Evolutionary conservation across 2,329 filamentous ascomycete genomes (phyloP).

Genomic region (Dothidotthia symphoricarpi): DNA sequence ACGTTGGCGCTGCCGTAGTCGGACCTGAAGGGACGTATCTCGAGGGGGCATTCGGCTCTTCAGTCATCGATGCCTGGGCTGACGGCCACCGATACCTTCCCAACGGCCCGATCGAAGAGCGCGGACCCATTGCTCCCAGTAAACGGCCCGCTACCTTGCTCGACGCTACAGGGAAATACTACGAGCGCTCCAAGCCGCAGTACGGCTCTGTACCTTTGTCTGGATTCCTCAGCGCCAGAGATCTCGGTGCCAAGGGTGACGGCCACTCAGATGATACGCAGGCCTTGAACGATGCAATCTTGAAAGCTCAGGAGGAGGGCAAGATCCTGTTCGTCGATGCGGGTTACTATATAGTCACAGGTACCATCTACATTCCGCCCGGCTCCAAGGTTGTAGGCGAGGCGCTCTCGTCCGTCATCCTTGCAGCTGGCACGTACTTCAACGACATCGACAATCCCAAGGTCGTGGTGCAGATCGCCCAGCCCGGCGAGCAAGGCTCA

Average conservation of each 20-base stretch:
- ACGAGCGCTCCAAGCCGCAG: slow-evolving; percentile 52
- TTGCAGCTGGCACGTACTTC: slow-evolving; percentile 64
- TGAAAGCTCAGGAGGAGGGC: slow-evolving; percentile 58
- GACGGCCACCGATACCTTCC: slow-evolving; percentile 36
- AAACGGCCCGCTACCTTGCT: slow-evolving; percentile 46
- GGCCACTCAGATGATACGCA: slow-evolving; percentile 80
- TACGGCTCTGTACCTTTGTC: slow-evolving; percentile 52
- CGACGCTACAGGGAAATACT: slow-evolving; percentile 49
- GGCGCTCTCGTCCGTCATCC: slow-evolving; percentile 77
- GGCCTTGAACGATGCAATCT: slow-evolving; percentile 70
- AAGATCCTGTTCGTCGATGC: slow-evolving; percentile 58
- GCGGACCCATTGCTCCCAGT: slow-evolving; percentile 46
- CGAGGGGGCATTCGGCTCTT: slow-evolving; percentile 21
- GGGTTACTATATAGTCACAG: slow-evolving; percentile 56
- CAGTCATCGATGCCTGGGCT: slow-evolving; percentile 30
- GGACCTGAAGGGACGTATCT: slow-evolving; percentile 27
- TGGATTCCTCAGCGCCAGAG: slow-evolving; percentile 57
- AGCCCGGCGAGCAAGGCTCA: slow-evolving; percentile 60
- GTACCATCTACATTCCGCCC: slow-evolving; percentile 59
- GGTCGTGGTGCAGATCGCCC: slow-evolving; percentile 66
- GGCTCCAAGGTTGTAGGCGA: slow-evolving; percentile 81
- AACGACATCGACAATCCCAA: slow-evolving; percentile 55
- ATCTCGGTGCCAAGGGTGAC: slow-evolving; percentile 69
- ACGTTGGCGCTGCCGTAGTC: slow-evolving; percentile 42
- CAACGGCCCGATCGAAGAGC: slow-evolving; percentile 44